Conservation (phyloP, 306 rosid genomes). For the Hippophae tibetana region DNA sequence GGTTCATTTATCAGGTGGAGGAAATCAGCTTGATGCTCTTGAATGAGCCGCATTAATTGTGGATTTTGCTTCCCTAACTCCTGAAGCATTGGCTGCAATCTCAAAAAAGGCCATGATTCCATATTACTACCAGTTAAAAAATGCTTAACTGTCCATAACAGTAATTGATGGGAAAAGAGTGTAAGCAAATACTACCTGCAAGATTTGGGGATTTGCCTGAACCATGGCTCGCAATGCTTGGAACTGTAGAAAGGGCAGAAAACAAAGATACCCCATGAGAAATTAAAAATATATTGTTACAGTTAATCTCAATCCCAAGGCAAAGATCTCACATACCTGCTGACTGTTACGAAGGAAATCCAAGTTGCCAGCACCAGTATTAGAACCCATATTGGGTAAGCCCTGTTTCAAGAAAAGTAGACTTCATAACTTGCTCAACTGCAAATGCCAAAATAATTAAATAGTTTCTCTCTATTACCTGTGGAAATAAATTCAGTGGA, state of each 20-base stretch:
- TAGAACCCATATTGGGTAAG: conserved; percentile 30
- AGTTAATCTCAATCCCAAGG: neutral
- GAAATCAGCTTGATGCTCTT: conserved; percentile 37
- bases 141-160: neutral
- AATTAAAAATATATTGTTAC: neutral
- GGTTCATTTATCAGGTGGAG: conserved; percentile 39
- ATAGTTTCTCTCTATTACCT: conserved; percentile 7
- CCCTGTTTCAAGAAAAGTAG: conserved; percentile 24
- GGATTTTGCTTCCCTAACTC: conserved; percentile 41
- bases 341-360: conserved; percentile 38
- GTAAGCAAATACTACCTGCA: conserved; percentile 22
- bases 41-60: conserved; percentile 33
- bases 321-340: conserved; percentile 18
- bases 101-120: neutral
- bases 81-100: conserved; percentile 38
- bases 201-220: conserved; percentile 36
- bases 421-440: neutral
- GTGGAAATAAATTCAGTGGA: conserved; percentile 38
- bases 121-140: neutral
- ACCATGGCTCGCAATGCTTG: conserved; percentile 41
- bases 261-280: neutral
- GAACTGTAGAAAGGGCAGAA: conserved; percentile 17
- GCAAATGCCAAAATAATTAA: neutral
- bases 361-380: conserved; percentile 28
- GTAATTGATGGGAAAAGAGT: neutral